A percentile compares a stretch with the other conserved stretches of the same genome.
Evolutionary conservation across 2,329 filamentous ascomycete species (phyloP).

Genomic region (Beauveria sp.): DNA sequence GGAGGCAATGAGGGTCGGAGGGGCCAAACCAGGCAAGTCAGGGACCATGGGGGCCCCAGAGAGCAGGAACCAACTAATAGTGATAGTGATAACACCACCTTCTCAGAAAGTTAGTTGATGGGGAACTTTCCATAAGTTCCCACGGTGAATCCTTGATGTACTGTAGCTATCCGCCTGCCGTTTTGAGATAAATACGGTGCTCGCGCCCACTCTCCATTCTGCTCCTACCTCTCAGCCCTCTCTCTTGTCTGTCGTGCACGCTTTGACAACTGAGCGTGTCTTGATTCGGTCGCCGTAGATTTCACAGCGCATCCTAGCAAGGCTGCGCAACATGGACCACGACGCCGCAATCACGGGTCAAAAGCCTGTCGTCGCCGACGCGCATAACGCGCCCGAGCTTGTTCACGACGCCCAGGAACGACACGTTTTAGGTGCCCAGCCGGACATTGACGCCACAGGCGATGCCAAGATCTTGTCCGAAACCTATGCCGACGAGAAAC

Average conservation of each 20-base stretch:
- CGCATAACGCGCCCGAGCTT: background rate
- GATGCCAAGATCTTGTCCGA: background rate
- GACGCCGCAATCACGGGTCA: conserved; percentile 1
- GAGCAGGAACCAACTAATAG: background rate
- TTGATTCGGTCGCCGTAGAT: background rate
- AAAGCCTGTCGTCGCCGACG: background rate
- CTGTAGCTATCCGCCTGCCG: background rate
- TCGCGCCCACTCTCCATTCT: background rate
- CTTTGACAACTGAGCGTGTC: background rate
- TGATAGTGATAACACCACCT: background rate
- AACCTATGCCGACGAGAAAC: background rate
- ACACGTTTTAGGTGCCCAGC: conserved; percentile 11
- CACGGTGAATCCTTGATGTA: background rate
- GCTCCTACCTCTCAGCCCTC: background rate
- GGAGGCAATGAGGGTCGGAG: background rate
- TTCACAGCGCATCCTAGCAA: background rate
- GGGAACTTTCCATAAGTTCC: background rate
- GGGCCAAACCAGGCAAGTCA: background rate
- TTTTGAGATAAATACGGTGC: background rate
- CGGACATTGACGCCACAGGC: conserved; percentile 10
- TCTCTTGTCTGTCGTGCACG: background rate
- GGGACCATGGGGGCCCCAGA: background rate
- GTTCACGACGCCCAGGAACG: background rate
- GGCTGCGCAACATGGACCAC: background rate
- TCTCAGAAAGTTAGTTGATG: background rate